phyloP scores from a whole-genome alignment of 2,329 filamentous ascomycete species.

The Cladobotryum mycophilum region DNA sequence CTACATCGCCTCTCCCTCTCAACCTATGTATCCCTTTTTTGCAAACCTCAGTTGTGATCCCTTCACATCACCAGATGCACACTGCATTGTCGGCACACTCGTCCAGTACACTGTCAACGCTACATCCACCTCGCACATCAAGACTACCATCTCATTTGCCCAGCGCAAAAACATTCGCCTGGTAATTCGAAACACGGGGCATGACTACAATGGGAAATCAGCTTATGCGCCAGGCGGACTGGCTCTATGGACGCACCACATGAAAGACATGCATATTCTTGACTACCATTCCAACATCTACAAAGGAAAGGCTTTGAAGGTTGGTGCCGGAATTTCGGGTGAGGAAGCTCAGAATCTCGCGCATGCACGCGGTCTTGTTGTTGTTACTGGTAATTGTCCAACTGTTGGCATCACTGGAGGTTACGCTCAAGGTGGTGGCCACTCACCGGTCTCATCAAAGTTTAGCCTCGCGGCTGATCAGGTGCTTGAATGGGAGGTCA shows the following conservation, averaged over 20 bases:
- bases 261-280: conserved; percentile 35
- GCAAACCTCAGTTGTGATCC: too few species aligned
- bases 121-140: too few species aligned
- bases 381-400: conserved; percentile 49
- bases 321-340: conserved; percentile 48
- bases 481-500: conserved; percentile 47
- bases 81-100: too few species aligned
- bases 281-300: conserved; percentile 38
- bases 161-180: conserved; percentile 20
- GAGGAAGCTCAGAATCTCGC: conserved; percentile 41
- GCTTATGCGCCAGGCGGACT: conserved; percentile 32
- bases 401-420: conserved; percentile 55
- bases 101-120: too few species aligned
- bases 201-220: conserved; percentile 29
- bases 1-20: too few species aligned
- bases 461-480: conserved; percentile 57
- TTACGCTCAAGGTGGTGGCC: conserved; percentile 55
- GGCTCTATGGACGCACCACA: conserved; percentile 32
- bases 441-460: conserved; percentile 44
- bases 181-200: conserved; percentile 27
- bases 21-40: too few species aligned
- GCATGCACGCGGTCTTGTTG: conserved; percentile 36
- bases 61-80: too few species aligned
- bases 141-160: too few species aligned
- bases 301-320: conserved; percentile 43